These are phyloP conservation scores for Filobasidium wieringae DNA, from an alignment of 768 basidiomycete species.

Conservation along the genomic window DNA sequence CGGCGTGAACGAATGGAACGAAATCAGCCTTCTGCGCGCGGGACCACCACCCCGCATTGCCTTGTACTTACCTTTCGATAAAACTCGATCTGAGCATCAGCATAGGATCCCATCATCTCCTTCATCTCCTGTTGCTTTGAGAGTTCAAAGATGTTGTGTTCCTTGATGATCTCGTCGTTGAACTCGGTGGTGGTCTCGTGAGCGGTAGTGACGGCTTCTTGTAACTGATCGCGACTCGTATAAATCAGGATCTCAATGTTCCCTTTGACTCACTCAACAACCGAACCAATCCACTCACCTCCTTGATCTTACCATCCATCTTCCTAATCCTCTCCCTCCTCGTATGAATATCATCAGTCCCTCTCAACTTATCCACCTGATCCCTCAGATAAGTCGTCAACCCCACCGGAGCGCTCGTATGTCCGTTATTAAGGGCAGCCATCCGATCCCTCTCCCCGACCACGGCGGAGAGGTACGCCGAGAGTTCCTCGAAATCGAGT, in stretches of 20 bases:
- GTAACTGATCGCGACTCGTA: constrained; percentile 63
- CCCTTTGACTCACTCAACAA: too few relatives aligned
- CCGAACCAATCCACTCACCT: constrained; percentile 62
- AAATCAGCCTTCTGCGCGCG: too few relatives aligned
- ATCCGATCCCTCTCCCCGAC: constrained; percentile 85
- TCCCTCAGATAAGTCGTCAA: constrained; percentile 83
- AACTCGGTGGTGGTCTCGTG: constrained; percentile 95
- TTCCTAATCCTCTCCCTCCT: constrained; percentile 88
- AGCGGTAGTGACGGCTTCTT: constrained; percentile 89
- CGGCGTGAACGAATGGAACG: too few relatives aligned
- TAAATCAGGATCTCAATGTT: too few relatives aligned
- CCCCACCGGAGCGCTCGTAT: constrained; percentile 61
- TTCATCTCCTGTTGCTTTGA: constrained; percentile 95
- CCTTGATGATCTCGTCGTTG: constrained; percentile 83
- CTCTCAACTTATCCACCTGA: constrained; percentile 77
- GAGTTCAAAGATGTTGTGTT: constrained; percentile 79
- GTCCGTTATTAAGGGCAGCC: constrained; percentile 77
- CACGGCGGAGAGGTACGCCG: constrained; percentile 85
- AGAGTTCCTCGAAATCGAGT: constrained; percentile 93
- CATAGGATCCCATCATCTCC: constrained; percentile 75
- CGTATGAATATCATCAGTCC: constrained; percentile 83
- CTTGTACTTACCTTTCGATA: constrained; percentile 62
- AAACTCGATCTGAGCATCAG: constrained; percentile 90
- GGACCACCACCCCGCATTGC: too few relatives aligned
- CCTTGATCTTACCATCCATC: constrained; percentile 86